Evolutionary conservation across 805 yeast genomes (phyloP).

Genomic region (Saturnispora kantuleensis): DNA sequence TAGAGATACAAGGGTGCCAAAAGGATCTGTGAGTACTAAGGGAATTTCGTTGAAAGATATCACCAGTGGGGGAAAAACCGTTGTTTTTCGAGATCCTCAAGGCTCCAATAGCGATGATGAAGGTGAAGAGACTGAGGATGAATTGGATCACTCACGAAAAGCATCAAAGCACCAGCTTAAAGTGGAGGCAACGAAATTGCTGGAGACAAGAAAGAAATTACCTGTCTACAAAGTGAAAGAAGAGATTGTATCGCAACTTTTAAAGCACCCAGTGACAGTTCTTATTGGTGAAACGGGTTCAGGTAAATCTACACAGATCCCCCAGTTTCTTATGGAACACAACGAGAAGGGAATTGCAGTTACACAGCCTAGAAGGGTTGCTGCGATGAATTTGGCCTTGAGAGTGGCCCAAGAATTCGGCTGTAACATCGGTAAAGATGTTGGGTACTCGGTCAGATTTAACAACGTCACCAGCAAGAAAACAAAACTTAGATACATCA

Average conservation of each 20-base stretch:
- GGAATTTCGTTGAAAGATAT: background rate
- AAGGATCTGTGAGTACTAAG: background rate
- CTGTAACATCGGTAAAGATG: constrained; percentile 62
- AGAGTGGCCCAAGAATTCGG: constrained; percentile 90
- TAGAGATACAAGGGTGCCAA: constrained; percentile 1
- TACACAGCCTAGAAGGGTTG: constrained; percentile 96
- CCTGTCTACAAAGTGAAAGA: constrained; percentile 73
- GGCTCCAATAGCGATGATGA: background rate
- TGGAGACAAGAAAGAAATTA: constrained; percentile 44
- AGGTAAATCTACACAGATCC: constrained; percentile 95
- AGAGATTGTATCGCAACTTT: constrained; percentile 46
- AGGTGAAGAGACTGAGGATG: constrained; percentile 20
- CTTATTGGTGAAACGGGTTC: constrained; percentile 97
- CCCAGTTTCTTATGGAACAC: constrained; percentile 69
- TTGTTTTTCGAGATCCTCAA: constrained; percentile 23
- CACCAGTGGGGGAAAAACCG: constrained; percentile 6
- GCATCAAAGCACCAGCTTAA: constrained; percentile 18
- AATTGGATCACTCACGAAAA: constrained; percentile 4
- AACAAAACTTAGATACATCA: constrained; percentile 74
- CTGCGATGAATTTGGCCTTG: constrained; percentile 87
- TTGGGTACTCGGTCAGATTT: constrained; percentile 91
- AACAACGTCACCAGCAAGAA: constrained; percentile 49
- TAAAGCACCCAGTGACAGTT: constrained; percentile 56
- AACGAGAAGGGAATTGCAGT: constrained; percentile 58
- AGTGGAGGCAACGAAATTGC: constrained; percentile 35